These are phyloP conservation scores for Eutrema japonicum DNA, from an alignment of 345 rosid species.

Conservation along the genomic window DNA sequence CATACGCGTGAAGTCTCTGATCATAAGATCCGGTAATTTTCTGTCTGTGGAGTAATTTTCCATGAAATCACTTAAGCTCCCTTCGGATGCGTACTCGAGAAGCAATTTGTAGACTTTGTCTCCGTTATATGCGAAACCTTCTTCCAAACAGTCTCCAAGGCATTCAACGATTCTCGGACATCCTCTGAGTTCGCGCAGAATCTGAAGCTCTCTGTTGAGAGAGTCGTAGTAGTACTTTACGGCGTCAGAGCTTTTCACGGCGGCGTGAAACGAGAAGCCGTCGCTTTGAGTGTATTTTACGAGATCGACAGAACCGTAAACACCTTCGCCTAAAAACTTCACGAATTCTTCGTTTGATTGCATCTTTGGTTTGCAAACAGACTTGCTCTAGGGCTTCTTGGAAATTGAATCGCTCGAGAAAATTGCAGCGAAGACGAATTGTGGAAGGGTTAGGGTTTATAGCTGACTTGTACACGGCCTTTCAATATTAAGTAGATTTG, in stretches of 20 bases:
- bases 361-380: not conserved
- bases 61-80: constrained; percentile 37
- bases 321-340: not conserved
- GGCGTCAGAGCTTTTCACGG: constrained; percentile 40
- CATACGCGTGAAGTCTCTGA: constrained; percentile 31
- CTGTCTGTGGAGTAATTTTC: not conserved
- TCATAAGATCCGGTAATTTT: constrained; percentile 40
- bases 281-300: not conserved
- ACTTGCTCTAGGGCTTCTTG: not conserved
- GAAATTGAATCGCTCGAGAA: no score
- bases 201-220: constrained; percentile 44
- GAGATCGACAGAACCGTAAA: not conserved
- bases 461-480: no score
- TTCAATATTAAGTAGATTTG: no score
- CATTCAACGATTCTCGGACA: constrained; percentile 38
- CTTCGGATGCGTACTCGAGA: constrained; percentile 51
- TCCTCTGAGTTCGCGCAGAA: constrained; percentile 26
- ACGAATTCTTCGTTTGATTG: not conserved
- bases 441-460: no score
- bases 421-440: not conserved
- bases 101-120: constrained; percentile 40
- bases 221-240: constrained; percentile 30
- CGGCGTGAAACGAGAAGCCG: not conserved
- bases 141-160: constrained; percentile 40
- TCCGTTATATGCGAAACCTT: constrained; percentile 3